phyloP scores from a whole-genome alignment of 108 stramenopile genomes.

The Ochromonas danica region DNA sequence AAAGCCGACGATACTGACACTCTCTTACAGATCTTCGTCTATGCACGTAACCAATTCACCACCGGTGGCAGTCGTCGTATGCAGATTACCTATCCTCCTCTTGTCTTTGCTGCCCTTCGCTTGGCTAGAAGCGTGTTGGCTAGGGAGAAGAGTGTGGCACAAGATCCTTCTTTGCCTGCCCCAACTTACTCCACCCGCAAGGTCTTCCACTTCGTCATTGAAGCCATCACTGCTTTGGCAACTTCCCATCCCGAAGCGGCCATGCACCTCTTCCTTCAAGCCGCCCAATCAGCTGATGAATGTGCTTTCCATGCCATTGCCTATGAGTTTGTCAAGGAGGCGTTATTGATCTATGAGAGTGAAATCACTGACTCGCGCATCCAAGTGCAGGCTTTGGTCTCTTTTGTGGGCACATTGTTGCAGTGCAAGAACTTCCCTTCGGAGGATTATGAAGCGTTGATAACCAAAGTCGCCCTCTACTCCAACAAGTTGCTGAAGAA shows the following conservation, averaged over 20 bases:
- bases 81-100: constrained; percentile 67
- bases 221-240: constrained; percentile 74
- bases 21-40: constrained; percentile 70
- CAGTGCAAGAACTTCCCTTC: constrained; percentile 64
- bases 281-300: constrained; percentile 77
- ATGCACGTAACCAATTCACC: constrained; percentile 66
- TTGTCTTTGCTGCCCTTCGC: constrained; percentile 73
- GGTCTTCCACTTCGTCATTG: constrained; percentile 87
- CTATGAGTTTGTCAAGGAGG: constrained; percentile 90
- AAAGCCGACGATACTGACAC: constrained; percentile 76
- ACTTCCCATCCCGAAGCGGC: constrained; percentile 67
- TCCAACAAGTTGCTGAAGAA: constrained; percentile 88
- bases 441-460: constrained; percentile 84
- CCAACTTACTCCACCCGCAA: constrained; percentile 66
- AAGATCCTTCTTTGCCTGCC: neutral
- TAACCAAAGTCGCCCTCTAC: constrained; percentile 88
- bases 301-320: constrained; percentile 70
- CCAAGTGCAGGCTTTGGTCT: constrained; percentile 72
- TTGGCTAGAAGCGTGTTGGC: constrained; percentile 65
- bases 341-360: constrained; percentile 88
- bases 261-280: constrained; percentile 80
- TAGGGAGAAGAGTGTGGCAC: constrained; percentile 8
- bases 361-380: constrained; percentile 72
- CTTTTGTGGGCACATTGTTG: constrained; percentile 84
- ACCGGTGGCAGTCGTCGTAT: constrained; percentile 66